Base-by-base conservation (phyloP, 2,329 filamentous ascomycete genomes). In the Pyrenophora teres region DNA sequence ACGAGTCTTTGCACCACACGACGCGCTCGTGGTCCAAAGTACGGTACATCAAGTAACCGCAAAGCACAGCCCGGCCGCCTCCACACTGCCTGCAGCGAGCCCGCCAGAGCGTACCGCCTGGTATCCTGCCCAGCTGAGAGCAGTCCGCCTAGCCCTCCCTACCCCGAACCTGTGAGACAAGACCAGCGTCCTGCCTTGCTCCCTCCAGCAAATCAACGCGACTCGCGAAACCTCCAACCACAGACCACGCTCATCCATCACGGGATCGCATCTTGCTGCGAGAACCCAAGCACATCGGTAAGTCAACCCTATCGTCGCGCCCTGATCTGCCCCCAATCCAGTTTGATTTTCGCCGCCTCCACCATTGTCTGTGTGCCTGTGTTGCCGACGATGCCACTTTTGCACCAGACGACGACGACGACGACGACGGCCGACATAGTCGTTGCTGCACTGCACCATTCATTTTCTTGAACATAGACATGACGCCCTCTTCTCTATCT, bases 221-320 rank as follows among this genome's bases (percentile, higher is more conserved):
- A 60, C 55, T 49, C 43, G 47, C 40, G 15, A 49, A 44, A 25
- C 47, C 35, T 44, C 47, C 47, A 50, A 45, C 47, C 47, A 50
- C 47, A 45, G 47, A 39, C 47, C 47, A 25, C 37, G 54, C 56
- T 21, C 56, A 60, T 65, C 57, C 65, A 69, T 68, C 69, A 67
- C 70, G 70, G 72, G 70, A 73, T 67, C 60, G 53, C 52, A 44
- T 27, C 54, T 56, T 40, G 52, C 68, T 70, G 70, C 70, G 68
- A 40, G 67, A 30, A 57, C 67, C 37, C 54, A 49, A 52, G 52
- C 61, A 40, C 42, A 62, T 69, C 63, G 63, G 70, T 73, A 72
- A 69, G 70, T 69, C 50, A 57, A 60, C 56, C 45, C 42, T 38
- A 37, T 56, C 44, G 54, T 53, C 46, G 58, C 50, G 46, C 52